These are phyloP conservation scores for Tetrahymena thermophila DNA, from an alignment of 73 alveolate species.

Conservation along the genomic window DNA sequence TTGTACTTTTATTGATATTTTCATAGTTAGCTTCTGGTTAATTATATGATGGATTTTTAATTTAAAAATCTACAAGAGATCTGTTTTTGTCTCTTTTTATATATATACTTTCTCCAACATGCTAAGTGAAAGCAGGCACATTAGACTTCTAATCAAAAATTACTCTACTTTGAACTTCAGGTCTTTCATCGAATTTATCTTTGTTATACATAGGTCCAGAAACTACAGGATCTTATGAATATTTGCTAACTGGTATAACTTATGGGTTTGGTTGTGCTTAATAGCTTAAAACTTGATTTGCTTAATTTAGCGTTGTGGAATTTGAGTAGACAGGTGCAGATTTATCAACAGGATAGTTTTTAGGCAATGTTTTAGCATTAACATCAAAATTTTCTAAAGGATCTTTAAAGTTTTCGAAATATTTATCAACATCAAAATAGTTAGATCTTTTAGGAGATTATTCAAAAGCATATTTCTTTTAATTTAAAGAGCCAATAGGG, in stretches of 20 bases:
- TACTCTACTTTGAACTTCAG: background rate
- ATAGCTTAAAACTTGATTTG: background rate
- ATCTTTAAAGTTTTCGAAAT: background rate
- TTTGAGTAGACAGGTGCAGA: background rate
- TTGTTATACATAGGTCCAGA: background rate
- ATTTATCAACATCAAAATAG: background rate
- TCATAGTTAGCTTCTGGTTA: background rate
- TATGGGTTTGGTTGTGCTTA: background rate
- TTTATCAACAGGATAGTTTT: background rate
- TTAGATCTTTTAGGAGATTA: background rate
- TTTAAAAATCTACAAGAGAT: background rate
- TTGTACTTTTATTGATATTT: background rate
- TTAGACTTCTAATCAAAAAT: background rate
- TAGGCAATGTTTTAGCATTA: background rate
- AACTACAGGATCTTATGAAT: background rate
- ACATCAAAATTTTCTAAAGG: background rate
- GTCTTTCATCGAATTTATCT: background rate
- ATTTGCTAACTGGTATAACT: background rate
- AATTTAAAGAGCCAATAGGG: background rate
- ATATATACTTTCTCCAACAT: background rate
- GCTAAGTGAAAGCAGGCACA: background rate
- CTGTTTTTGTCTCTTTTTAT: background rate
- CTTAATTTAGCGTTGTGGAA: background rate
- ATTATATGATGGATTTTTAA: background rate
- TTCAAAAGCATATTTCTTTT: background rate